Evolutionary conservation across 2,329 filamentous ascomycete species (phyloP).

Genomic region (Paecilomyces variotii): DNA sequence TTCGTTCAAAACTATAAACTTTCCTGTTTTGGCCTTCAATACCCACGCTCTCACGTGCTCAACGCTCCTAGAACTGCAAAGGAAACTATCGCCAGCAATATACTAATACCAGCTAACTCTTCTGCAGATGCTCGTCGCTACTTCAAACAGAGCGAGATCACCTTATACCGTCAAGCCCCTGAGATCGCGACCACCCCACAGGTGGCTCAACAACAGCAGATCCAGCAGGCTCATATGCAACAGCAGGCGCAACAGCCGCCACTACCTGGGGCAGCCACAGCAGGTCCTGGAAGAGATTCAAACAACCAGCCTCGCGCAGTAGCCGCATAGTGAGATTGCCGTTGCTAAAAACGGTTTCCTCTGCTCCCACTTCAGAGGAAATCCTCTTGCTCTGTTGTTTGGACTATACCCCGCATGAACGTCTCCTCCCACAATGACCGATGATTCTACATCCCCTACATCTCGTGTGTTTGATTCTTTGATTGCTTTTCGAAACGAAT

Average conservation of each 20-base stretch:
- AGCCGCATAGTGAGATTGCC: neutral
- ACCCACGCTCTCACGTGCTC: neutral
- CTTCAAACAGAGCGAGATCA: conserved; percentile 99
- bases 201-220: conserved; percentile 32
- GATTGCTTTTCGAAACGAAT: neutral
- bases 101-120: conserved; percentile 13
- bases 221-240: conserved; percentile 22
- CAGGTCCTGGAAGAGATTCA: conserved; percentile 20
- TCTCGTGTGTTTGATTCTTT: neutral
- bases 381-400: conserved; percentile 4
- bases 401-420: conserved; percentile 9
- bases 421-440: neutral
- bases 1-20: neutral
- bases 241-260: conserved; percentile 27
- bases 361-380: conserved; percentile 2
- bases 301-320: neutral
- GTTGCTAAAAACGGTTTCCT: conserved; percentile 6
- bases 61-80: too few relatives aligned
- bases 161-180: conserved; percentile 73
- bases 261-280: conserved; percentile 28
- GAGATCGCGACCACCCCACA: conserved; percentile 36
- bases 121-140: conserved; percentile 82
- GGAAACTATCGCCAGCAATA: neutral
- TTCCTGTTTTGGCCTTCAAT: neutral
- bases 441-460: neutral